Base-by-base conservation (phyloP, 345 rosid species). In the Gossypium stocksii region DNA sequence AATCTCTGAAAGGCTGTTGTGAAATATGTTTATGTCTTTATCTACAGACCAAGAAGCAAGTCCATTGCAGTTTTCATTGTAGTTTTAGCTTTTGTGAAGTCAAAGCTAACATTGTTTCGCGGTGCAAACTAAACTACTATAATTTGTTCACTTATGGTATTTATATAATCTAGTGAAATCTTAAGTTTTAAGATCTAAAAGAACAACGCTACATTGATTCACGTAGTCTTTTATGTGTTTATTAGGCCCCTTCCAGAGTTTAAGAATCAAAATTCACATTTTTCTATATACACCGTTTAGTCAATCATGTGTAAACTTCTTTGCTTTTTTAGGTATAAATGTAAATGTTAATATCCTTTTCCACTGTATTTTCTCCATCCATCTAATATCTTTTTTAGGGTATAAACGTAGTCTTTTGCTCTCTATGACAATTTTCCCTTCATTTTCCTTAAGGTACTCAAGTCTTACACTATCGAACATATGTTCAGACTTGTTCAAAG, bases 71-170 rank as follows among this genome's bases (percentile, higher is more conserved):
- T 15, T 48, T 2, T 68, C 43, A 23, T 14, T 48, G 57, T 44
- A 66, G 12, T 46, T 46, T 66, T 22, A 45, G 4, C 53, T 66
- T 48, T 7, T 48, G 38, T 15, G 7, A 54, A 68, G 23, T 65
- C 49, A 43, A 65, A 41, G 2, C 3, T 22, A 22, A 13, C n/a
- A 2, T 22, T 20, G 9, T 46, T 66, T 46, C 7, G 34, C 17
- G 13, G 41, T 7, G 38, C n/a, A 66, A 22, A 54, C 52, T 46
- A 66, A 45, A 66, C 53, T 46, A 6, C 11, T 14, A 15, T 13
- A 48, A 66, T 14, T 66, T 66, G 6, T 66, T 66, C 71, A 23
- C 54, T 45, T 46, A 10, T 20, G 71, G 71, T 67, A 46, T 46
- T 67, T 67, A 41, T 10, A 23, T 48, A 48, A 67, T 23, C 14